Evolutionary conservation across 2,329 filamentous ascomycete species (phyloP).

Genomic region (Cercospora zeina): DNA sequence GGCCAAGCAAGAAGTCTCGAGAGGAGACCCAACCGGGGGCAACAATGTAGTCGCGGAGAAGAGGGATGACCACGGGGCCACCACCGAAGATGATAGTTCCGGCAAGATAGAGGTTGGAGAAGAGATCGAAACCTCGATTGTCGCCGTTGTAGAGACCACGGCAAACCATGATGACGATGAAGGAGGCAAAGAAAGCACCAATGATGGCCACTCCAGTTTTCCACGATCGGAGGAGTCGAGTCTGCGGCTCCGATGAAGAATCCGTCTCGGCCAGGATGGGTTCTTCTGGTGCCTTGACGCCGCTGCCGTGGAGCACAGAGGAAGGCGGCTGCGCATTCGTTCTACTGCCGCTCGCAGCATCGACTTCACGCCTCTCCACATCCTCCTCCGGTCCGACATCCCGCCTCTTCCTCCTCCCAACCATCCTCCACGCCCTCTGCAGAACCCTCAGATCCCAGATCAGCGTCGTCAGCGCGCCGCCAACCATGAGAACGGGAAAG

Average conservation of each 20-base stretch:
- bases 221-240: conserved; percentile 20
- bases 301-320: not conserved
- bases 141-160: conserved; percentile 43
- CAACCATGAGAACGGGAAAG: conserved; percentile 64
- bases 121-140: conserved; percentile 60
- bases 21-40: conserved; percentile 68
- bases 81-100: conserved; percentile 60
- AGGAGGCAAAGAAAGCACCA: conserved; percentile 54
- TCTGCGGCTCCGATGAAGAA: not conserved
- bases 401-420: not conserved
- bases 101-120: conserved; percentile 71
- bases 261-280: not conserved
- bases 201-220: conserved; percentile 44
- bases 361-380: conserved; percentile 1
- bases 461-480: conserved; percentile 56
- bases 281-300: not conserved
- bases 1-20: conserved; percentile 70
- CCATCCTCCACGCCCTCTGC: not conserved
- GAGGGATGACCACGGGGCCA: conserved; percentile 49
- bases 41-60: conserved; percentile 54
- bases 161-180: conserved; percentile 58
- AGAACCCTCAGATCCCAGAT: conserved; percentile 53
- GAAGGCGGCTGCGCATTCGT: not conserved
- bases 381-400: not conserved
- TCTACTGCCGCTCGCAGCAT: not conserved